A percentile compares a stretch with the other conserved stretches of the same genome.
Evolutionary conservation across 805 yeast species (phyloP).

Genomic region (Metschnikowia cerradonensis): DNA sequence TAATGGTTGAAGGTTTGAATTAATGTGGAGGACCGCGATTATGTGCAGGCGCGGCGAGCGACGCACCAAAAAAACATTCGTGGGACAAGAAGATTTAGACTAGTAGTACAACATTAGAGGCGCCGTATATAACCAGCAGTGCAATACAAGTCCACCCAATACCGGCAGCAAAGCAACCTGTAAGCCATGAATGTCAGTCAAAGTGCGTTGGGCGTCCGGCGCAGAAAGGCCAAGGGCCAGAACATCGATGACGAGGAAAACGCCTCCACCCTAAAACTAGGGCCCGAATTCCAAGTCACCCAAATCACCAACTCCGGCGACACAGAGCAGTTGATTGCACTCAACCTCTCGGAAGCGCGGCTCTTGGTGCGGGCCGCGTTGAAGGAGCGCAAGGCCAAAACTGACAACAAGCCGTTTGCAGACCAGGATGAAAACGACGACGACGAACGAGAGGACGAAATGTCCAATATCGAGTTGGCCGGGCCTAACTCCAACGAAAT

Average conservation of each 20-base stretch:
- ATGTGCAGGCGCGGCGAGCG: too few species aligned
- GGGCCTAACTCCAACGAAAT: conserved; percentile 80
- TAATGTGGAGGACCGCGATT: too few species aligned
- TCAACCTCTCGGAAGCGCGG: conserved; percentile 87
- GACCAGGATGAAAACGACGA: conserved; percentile 36
- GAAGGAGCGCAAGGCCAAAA: conserved; percentile 50
- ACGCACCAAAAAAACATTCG: neutral
- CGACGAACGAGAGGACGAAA: conserved; percentile 41
- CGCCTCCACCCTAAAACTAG: conserved; percentile 79
- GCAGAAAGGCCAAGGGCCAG: conserved; percentile 57
- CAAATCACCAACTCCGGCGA: conserved; percentile 82
- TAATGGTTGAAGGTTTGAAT: too few species aligned
- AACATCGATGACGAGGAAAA: conserved; percentile 87
- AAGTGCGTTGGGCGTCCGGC: conserved; percentile 78
- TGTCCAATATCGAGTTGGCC: conserved; percentile 47
- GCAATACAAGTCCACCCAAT: neutral
- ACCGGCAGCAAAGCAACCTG: neutral
- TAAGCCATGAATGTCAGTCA: conserved; percentile 76
- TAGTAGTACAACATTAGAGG: neutral
- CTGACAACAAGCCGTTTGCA: conserved; percentile 24
- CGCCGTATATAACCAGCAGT: neutral
- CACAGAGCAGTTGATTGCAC: conserved; percentile 70
- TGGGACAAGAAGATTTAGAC: neutral
- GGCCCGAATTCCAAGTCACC: conserved; percentile 84
- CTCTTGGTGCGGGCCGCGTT: conserved; percentile 86